Conservation (phyloP, 768 basidiomycete species). For the Coprinopsis marcescibilis region DNA sequence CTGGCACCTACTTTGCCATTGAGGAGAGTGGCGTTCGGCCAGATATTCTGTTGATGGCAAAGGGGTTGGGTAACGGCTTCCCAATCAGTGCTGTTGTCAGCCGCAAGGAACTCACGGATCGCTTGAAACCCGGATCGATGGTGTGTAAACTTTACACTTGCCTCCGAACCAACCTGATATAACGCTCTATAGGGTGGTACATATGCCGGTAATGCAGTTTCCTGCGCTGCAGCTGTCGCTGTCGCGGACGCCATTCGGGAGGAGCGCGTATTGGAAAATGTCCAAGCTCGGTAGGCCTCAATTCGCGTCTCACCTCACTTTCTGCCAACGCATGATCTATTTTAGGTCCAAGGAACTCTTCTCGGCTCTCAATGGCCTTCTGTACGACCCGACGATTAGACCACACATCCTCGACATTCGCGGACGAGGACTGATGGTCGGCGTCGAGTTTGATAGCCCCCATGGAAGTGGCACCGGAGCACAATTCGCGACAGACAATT, state of each 20-base stretch:
- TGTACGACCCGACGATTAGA: conserved; percentile 42
- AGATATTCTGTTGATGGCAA: conserved; percentile 86
- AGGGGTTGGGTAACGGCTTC: conserved; percentile 92
- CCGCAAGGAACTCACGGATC: conserved; percentile 75
- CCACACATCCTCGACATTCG: conserved; percentile 79
- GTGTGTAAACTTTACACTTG: conserved; percentile 28
- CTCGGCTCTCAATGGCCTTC: conserved; percentile 48
- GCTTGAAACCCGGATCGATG: conserved; percentile 74
- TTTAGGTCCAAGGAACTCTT: conserved; percentile 73
- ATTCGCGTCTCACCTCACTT: neutral
- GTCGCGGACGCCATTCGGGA: conserved; percentile 71
- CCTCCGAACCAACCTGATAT: neutral
- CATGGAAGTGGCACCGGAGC: conserved; percentile 42
- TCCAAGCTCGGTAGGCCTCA: conserved; percentile 51
- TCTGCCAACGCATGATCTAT: too few relatives aligned
- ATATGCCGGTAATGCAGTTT: conserved; percentile 88
- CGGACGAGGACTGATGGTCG: conserved; percentile 87
- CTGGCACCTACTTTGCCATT: conserved; percentile 77
- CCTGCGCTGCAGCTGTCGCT: conserved; percentile 87
- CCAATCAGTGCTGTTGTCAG: conserved; percentile 85
- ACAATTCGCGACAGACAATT: neutral
- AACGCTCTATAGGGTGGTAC: conserved; percentile 60
- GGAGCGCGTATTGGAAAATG: conserved; percentile 81
- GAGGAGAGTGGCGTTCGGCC: conserved; percentile 82
- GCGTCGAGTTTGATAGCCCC: conserved; percentile 69